phyloP scores from a whole-genome alignment of 2,329 filamentous ascomycete genomes.

The Pseudodiploospora longispora region DNA sequence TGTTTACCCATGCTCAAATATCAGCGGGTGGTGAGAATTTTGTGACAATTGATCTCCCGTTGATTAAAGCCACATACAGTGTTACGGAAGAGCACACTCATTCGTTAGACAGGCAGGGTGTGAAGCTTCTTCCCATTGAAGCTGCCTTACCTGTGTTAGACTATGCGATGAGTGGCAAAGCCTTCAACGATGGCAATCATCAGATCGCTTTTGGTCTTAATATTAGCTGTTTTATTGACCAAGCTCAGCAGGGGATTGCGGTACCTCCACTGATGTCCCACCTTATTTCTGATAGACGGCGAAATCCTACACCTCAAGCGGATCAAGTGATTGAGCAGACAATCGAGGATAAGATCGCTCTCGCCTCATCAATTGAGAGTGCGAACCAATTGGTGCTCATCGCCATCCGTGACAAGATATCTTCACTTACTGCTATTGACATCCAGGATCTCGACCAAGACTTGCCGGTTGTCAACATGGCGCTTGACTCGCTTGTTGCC shows the following conservation, averaged over 20 bases:
- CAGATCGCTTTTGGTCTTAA: conserved; percentile 4
- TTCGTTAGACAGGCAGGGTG: neutral
- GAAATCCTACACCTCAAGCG: neutral
- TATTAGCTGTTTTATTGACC: neutral
- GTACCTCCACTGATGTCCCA: conserved; percentile 2
- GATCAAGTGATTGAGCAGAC: neutral
- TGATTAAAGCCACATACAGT: conserved; percentile 1
- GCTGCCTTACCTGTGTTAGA: conserved; percentile 1
- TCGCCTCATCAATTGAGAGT: neutral
- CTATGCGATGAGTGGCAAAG: conserved; percentile 3
- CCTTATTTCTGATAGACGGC: neutral
- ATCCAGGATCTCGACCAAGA: neutral
- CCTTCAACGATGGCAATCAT: conserved; percentile 3
- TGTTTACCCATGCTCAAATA: conserved; percentile 8
- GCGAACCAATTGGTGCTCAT: neutral
- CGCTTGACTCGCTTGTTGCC: conserved; percentile 22
- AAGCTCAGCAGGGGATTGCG: neutral
- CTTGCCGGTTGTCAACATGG: conserved; percentile 1
- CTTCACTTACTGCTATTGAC: neutral
- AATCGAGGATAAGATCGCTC: neutral
- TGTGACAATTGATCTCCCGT: neutral
- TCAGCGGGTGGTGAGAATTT: neutral
- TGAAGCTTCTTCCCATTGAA: neutral
- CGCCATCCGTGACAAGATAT: conserved; percentile 1
- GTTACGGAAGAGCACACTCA: neutral